These are phyloP conservation scores for Emmonsiellopsis sp. DNA, from an alignment of 2,329 filamentous ascomycete genomes.

Conservation along the genomic window DNA sequence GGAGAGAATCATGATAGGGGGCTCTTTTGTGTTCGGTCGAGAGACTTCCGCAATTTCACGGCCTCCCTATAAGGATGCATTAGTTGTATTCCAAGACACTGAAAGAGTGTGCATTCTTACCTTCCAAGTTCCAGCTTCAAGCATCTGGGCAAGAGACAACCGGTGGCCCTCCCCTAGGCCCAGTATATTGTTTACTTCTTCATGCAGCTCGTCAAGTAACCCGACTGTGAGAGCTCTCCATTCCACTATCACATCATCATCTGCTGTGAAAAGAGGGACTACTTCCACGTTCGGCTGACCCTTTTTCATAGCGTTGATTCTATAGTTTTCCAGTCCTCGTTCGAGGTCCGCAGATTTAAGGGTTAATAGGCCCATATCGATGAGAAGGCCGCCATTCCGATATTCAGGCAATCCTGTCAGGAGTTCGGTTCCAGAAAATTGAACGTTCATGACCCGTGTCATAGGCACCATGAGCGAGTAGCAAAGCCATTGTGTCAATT, in stretches of 20 bases:
- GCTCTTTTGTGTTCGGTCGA: constrained; percentile 90
- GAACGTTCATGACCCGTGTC: constrained; percentile 67
- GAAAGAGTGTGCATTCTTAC: constrained; percentile 43
- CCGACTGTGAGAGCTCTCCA: constrained; percentile 70
- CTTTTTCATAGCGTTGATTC: constrained; percentile 61
- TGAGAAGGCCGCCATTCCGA: constrained; percentile 79
- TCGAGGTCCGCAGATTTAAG: constrained; percentile 62
- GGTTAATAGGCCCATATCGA: constrained; percentile 72
- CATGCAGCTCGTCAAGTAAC: constrained; percentile 61
- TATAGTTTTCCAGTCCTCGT: constrained; percentile 61
- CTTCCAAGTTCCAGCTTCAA: constrained; percentile 98
- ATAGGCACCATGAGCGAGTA: constrained; percentile 93
- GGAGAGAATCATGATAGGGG: constrained; percentile 90
- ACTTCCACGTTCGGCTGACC: constrained; percentile 65
- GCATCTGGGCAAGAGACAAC: constrained; percentile 73
- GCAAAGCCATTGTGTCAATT: constrained; percentile 87
- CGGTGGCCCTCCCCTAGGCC: constrained; percentile 60
- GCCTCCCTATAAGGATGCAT: constrained; percentile 56
- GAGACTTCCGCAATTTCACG: constrained; percentile 93
- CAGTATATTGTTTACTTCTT: constrained; percentile 59
- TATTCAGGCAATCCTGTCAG: constrained; percentile 87
- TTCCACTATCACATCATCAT: constrained; percentile 71
- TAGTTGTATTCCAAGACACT: constrained; percentile 11
- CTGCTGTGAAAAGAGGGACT: constrained; percentile 61
- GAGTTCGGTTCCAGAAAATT: constrained; percentile 71